Base-by-base conservation (phyloP, 768 basidiomycete genomes). In the Lactifluus subvellereus region DNA sequence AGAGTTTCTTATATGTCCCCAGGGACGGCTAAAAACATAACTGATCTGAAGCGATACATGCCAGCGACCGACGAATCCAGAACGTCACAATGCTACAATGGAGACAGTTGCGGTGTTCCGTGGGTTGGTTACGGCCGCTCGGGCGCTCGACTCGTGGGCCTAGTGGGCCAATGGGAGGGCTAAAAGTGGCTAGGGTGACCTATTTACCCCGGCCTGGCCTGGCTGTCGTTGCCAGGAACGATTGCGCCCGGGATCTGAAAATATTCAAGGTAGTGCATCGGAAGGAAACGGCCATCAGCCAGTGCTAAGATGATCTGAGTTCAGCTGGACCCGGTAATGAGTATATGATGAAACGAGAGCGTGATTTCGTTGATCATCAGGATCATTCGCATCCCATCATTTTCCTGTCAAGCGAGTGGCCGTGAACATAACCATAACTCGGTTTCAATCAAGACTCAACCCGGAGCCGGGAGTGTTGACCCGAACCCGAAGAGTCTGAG, bases 111-210 rank as follows among this genome's bases (percentile, higher is more conserved):
- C 22, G 32, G 48, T 30, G 42, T 5, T 51, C 22, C 11, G 49
- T 61, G 57, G 30, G 35, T 53, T 53, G 30, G 52, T 54, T 54
- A 63, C 57, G 27, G 11, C 37, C 45, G n/a, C 27, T n/a, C 52
- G 7, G 9, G 45, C 45, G 9, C 8, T 20, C 45, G n/a, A 47
- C 47, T 4, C 8, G 10, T 4, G 22, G 47, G 22, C 10, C 47
- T 14, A 27, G 47, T 27, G 11, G 27, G 27, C 47, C 27, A 27
- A 10, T 18, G 18, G 42, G 9, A 13, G 20, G 47, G 10, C 47
- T 22, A 27, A 13, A 4, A 13, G 2, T 4, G 22, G 2, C 22
- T 13, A 48, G 9, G 10, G 59, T 42, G 6, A 42, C 38, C 4
- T 7, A n/a, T 58, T 40, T 18, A 8, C 4, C 37, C 48, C n/a